Conservation (phyloP, 2,329 filamentous ascomycete species). For the Colletotrichum acutatum region DNA sequence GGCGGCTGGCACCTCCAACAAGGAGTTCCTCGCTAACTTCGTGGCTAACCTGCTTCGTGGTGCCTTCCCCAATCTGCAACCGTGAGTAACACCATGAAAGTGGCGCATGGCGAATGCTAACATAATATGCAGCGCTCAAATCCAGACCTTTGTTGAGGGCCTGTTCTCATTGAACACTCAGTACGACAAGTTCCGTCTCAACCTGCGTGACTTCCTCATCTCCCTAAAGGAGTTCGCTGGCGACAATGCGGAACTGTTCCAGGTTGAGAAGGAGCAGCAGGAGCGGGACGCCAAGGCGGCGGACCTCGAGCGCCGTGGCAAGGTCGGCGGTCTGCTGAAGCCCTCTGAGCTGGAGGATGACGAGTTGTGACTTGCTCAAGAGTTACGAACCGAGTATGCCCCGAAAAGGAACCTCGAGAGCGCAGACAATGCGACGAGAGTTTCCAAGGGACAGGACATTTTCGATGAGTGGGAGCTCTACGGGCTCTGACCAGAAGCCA, state of each 20-base stretch:
- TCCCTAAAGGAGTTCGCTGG: conserved; percentile 96
- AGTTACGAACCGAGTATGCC: conserved; percentile 71
- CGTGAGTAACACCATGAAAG: conserved; percentile 65
- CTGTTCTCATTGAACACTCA: conserved; percentile 90
- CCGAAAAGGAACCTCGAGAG: conserved; percentile 49
- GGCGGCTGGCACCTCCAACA: conserved; percentile 84
- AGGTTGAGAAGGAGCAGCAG: conserved; percentile 94
- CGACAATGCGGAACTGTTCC: conserved; percentile 93
- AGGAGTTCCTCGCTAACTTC: conserved; percentile 90
- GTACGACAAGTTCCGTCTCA: conserved; percentile 93
- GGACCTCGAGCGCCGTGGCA: conserved; percentile 91
- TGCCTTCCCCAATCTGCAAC: conserved; percentile 92
- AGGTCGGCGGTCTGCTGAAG: conserved; percentile 95
- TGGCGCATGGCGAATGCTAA: conserved; percentile 46
- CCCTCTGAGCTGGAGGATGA: conserved; percentile 96
- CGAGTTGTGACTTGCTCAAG: conserved; percentile 84
- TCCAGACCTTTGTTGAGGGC: conserved; percentile 88
- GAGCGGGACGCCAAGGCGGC: conserved; percentile 86
- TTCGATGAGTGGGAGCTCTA: conserved; percentile 76
- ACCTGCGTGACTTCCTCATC: conserved; percentile 96
- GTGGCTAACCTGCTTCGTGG: conserved; percentile 86
- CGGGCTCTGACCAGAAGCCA: conserved; percentile 58
- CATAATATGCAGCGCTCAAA: conserved; percentile 73
- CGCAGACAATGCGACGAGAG: conserved; percentile 37
- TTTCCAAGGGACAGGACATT: conserved; percentile 43